Percentiles rank a stretch among this genome's conserved stretches.
Evolutionary conservation across 75 land plant species (phyloP).

Genomic region (Chamaecyparis obtusa): DNA sequence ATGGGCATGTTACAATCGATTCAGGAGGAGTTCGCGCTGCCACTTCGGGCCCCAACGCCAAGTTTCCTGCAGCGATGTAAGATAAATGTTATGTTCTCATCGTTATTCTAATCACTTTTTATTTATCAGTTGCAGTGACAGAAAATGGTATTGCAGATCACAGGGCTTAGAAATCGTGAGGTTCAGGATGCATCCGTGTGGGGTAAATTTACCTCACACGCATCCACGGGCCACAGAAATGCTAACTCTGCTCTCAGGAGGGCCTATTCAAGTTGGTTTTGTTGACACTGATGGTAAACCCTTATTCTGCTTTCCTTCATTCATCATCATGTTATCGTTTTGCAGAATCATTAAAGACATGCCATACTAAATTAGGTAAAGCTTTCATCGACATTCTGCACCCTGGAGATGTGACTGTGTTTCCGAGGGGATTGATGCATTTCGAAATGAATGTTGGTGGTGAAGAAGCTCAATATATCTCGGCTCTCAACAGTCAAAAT

Average conservation of each 20-base stretch:
- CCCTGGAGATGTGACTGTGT: conserved; percentile 25
- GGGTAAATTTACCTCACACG: too few relatives aligned
- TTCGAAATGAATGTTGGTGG: conserved; percentile 23
- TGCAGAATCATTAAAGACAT: not conserved
- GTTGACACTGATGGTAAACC: conserved; percentile 16
- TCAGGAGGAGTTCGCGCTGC: not conserved
- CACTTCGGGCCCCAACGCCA: not conserved
- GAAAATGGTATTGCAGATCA: too few relatives aligned
- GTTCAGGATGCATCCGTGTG: too few relatives aligned
- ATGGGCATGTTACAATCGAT: not conserved
- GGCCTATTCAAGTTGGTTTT: conserved; percentile 22
- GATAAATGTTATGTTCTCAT: too few relatives aligned
- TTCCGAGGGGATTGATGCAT: conserved; percentile 24
- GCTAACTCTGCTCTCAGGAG: too few relatives aligned
- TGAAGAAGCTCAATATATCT: conserved; percentile 13
- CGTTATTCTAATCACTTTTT: too few relatives aligned
- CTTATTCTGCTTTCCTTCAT: not conserved
- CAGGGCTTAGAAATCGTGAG: too few relatives aligned
- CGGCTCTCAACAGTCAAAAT: conserved; percentile 23
- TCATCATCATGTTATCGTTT: not conserved
- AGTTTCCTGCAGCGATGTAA: conserved; percentile 8
- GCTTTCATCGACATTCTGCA: conserved; percentile 17
- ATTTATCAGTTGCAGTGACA: not conserved
- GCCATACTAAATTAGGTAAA: not conserved
- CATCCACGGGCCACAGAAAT: too few relatives aligned